These are phyloP conservation scores for Clarireedia homoeocarpa DNA, from an alignment of 2,329 filamentous ascomycete species.

Conservation along the genomic window DNA sequence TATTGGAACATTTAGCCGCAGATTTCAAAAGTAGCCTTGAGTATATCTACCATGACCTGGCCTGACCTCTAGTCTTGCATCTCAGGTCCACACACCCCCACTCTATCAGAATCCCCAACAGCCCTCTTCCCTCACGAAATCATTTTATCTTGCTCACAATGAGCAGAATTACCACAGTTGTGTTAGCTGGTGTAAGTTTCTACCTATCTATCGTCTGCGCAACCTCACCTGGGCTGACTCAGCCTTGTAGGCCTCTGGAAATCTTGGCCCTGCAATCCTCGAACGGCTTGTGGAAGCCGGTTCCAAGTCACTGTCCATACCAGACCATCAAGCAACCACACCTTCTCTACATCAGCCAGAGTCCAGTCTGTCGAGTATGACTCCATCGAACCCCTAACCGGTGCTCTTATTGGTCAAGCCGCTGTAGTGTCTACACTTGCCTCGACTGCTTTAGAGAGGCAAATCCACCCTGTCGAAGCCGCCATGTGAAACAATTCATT, in stretches of 20 bases:
- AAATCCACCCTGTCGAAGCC: constrained; percentile 43
- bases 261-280: constrained; percentile 19
- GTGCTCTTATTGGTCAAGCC: constrained; percentile 25
- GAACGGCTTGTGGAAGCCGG: constrained; percentile 18
- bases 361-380: constrained; percentile 13
- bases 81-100: not conserved
- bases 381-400: constrained; percentile 12
- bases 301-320: constrained; percentile 34
- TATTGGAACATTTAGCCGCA: no score
- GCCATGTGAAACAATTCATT: constrained; percentile 54
- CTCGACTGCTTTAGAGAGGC: constrained; percentile 14
- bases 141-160: not conserved
- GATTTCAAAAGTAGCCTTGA: no score
- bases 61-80: no score
- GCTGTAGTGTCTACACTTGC: constrained; percentile 19
- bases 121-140: not conserved
- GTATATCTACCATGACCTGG: no score
- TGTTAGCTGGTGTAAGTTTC: not conserved
- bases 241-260: constrained; percentile 17
- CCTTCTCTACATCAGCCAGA: constrained; percentile 18
- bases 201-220: not conserved
- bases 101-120: not conserved
- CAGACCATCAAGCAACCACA: constrained; percentile 22
- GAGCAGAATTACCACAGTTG: not conserved
- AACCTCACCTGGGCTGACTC: no score